Percentiles rank a stretch among this genome's conserved stretches.
Evolutionary conservation across 164 flowering plant species (phyloP).

Genomic region (Dillenia suffruticosa): DNA sequence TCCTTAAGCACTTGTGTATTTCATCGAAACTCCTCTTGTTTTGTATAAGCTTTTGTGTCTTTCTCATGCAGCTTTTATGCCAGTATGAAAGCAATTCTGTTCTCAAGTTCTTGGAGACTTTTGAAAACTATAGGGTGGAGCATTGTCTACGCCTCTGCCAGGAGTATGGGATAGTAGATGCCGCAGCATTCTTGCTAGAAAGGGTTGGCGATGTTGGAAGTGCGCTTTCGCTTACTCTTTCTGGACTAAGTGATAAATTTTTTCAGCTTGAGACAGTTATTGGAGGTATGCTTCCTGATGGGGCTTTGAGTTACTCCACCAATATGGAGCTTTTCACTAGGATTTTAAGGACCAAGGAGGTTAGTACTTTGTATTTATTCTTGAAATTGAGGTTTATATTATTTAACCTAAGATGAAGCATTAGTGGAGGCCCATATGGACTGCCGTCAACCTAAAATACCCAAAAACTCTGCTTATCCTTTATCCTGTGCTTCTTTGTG

Average conservation of each 20-base stretch:
- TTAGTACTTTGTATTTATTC: constrained; percentile 14
- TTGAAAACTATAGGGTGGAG: constrained; percentile 90
- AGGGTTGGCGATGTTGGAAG: constrained; percentile 96
- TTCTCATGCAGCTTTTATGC: constrained; percentile 75
- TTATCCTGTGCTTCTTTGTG: too few relatives aligned
- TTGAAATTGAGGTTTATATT: neutral
- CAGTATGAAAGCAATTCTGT: constrained; percentile 77
- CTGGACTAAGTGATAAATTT: constrained; percentile 64
- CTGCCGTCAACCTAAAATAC: too few relatives aligned
- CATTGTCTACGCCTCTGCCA: constrained; percentile 89
- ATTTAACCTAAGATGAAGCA: too few relatives aligned
- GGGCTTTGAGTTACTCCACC: constrained; percentile 15
- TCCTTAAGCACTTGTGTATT: neutral
- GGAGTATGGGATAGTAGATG: constrained; percentile 78
- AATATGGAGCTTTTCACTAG: constrained; percentile 28
- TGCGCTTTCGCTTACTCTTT: constrained; percentile 76
- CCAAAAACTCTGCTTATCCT: too few relatives aligned
- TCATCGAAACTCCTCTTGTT: neutral
- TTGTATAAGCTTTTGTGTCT: constrained; percentile 9
- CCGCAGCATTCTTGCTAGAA: constrained; percentile 90
- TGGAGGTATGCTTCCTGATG: constrained; percentile 25
- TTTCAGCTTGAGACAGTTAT: constrained; percentile 47
- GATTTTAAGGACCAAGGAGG: constrained; percentile 59
- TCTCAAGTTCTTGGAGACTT: constrained; percentile 84
- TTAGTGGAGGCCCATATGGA: too few relatives aligned